Evolutionary conservation across 2,329 filamentous ascomycete species (phyloP).

Genomic region (Xylariaceae sp.): DNA sequence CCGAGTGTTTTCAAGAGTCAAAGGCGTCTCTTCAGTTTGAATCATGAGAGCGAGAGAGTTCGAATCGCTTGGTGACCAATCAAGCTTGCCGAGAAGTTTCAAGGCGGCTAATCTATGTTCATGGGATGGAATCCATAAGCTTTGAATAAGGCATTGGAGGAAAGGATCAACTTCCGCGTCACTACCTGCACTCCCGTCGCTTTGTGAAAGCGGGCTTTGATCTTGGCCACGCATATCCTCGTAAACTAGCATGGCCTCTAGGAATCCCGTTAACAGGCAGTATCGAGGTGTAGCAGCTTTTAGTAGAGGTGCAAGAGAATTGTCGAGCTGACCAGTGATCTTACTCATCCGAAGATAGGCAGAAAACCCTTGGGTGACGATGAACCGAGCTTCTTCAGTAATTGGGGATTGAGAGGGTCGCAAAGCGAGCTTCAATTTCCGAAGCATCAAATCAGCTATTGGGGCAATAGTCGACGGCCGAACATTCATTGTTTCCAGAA

Average conservation of each 20-base stretch:
- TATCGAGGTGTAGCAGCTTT: conserved; percentile 64
- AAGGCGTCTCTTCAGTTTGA: conserved; percentile 72
- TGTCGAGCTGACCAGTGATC: conserved; percentile 54
- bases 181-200: conserved; percentile 37
- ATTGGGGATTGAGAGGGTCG: conserved; percentile 55
- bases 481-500: conserved; percentile 58
- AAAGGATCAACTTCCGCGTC: conserved; percentile 59
- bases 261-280: conserved; percentile 61
- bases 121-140: conserved; percentile 72
- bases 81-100: conserved; percentile 63
- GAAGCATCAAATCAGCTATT: conserved; percentile 61
- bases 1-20: conserved; percentile 72
- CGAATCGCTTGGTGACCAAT: conserved; percentile 45
- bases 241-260: conserved; percentile 59
- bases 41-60: conserved; percentile 62
- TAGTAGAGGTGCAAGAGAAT: conserved; percentile 60
- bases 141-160: conserved; percentile 62
- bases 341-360: conserved; percentile 66
- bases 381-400: conserved; percentile 66
- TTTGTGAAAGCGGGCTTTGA: conserved; percentile 27
- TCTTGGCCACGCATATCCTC: conserved; percentile 33
- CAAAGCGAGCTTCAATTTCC: conserved; percentile 63
- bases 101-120: conserved; percentile 70
- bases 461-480: conserved; percentile 64
- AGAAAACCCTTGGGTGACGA: conserved; percentile 69